A percentile compares a stretch with the other conserved stretches of the same genome.
phyloP scores from a whole-genome alignment of 1,139 yeast genomes.

The Hemisphaericaspora subhashii region DNA sequence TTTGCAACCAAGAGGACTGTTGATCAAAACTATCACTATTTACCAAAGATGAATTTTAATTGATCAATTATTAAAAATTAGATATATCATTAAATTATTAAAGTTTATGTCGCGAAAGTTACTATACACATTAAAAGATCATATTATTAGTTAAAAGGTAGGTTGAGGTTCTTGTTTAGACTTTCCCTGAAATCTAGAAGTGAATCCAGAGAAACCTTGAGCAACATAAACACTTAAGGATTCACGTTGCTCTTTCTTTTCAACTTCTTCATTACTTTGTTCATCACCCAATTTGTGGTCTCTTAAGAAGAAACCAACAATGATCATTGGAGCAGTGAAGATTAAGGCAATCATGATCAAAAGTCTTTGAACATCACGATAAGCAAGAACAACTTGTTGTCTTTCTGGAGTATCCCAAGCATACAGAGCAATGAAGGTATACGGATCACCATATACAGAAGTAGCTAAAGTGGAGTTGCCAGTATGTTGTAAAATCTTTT shows the following conservation, averaged over 20 bases:
- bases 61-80: too few species aligned
- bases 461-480: constrained; percentile 24
- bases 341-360: constrained; percentile 32
- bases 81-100: background rate
- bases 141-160: background rate
- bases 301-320: constrained; percentile 32
- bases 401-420: constrained; percentile 38
- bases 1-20: too few species aligned
- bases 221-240: constrained; percentile 5
- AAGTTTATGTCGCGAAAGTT: background rate
- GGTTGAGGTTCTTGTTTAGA: background rate
- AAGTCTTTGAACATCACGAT: constrained; percentile 34
- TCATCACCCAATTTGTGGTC: constrained; percentile 30
- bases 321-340: constrained; percentile 35
- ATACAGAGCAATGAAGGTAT: constrained; percentile 24
- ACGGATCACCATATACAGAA: constrained; percentile 31
- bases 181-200: background rate
- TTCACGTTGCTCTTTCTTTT: constrained; percentile 12
- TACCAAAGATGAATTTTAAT: too few species aligned
- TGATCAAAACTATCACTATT: too few species aligned
- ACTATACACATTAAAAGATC: background rate
- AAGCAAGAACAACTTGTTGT: constrained; percentile 30
- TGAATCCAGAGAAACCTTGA: constrained; percentile 3
- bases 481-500: constrained; percentile 16
- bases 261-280: constrained; percentile 20